A percentile compares a stretch with the other conserved stretches of the same genome.
phyloP scores from a whole-genome alignment of 1,284 basidiomycete genomes.

The Sparassis latifolia region DNA sequence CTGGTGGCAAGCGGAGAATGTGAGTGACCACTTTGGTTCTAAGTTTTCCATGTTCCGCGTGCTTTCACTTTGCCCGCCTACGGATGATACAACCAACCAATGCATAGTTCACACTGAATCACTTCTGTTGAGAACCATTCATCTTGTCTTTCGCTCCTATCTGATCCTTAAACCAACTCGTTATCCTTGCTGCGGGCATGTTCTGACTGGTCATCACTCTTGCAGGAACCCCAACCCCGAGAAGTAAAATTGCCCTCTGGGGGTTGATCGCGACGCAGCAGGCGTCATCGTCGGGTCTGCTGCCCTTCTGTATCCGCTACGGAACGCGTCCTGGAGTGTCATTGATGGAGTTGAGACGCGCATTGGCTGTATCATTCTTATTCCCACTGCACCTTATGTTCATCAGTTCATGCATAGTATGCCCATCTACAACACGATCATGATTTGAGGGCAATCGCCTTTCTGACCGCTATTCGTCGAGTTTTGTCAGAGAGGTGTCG shows the following conservation, averaged over 20 bases:
- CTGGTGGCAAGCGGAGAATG: constrained; percentile 95
- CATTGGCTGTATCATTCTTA: constrained; percentile 18
- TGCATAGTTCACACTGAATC: constrained; percentile 93
- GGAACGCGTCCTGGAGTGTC: constrained; percentile 12
- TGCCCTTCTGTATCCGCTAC: constrained; percentile 5
- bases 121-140: constrained; percentile 68
- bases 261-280: constrained; percentile 13
- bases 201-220: constrained; percentile 21
- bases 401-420: constrained; percentile 12
- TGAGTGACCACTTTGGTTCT: constrained; percentile 42
- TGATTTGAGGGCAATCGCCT: too few species aligned
- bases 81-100: constrained; percentile 64
- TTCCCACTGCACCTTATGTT: constrained; percentile 16
- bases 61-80: constrained; percentile 3
- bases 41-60: constrained; percentile 6
- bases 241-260: constrained; percentile 45
- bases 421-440: constrained; percentile 10
- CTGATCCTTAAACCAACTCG: constrained; percentile 44
- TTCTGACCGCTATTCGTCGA: too few species aligned
- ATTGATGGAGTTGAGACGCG: constrained; percentile 13
- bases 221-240: constrained; percentile 79
- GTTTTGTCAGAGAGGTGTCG: too few species aligned
- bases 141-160: constrained; percentile 94
- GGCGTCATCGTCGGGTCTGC: constrained; percentile 11
- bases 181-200: constrained; percentile 6